A percentile compares a stretch with the other conserved stretches of the same genome.
Conservation (phyloP, 345 rosid species). For the Dovyalis caffra region DNA sequence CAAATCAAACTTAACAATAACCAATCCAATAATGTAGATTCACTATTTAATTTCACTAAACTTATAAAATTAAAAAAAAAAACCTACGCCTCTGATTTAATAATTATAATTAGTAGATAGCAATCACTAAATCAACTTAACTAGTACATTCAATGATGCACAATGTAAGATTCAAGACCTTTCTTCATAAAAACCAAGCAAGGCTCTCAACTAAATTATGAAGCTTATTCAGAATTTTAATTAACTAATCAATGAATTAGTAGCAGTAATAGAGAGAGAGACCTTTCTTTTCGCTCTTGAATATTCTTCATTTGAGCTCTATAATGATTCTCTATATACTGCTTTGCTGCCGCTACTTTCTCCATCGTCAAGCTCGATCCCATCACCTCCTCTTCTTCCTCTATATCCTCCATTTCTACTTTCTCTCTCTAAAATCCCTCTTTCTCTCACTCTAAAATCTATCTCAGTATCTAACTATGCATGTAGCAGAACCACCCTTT, state of each 20-base stretch:
- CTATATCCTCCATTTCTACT: slow-evolving; percentile 49
- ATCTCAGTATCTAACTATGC: background rate
- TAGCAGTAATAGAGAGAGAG: background rate
- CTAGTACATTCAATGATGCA: background rate
- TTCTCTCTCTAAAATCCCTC: slow-evolving; percentile 21
- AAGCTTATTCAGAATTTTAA: background rate
- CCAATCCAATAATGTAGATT: background rate
- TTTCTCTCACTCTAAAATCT: slow-evolving; percentile 15
- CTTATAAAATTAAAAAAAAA: background rate
- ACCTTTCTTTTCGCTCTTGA: slow-evolving; percentile 93
- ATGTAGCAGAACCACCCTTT: background rate
- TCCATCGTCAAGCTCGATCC: slow-evolving; percentile 97
- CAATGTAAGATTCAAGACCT: slow-evolving; percentile 2
- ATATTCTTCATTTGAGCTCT: slow-evolving; percentile 88
- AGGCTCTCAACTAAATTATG: background rate
- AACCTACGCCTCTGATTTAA: background rate
- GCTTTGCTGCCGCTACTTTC: slow-evolving; percentile 96
- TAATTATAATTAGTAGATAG: background rate
- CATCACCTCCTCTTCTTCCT: slow-evolving; percentile 58
- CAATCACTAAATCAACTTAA: slow-evolving; percentile 4
- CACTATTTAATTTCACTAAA: background rate
- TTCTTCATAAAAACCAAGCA: background rate
- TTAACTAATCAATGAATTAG: background rate
- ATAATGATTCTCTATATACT: slow-evolving; percentile 96
- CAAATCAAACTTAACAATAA: background rate